phyloP scores from a whole-genome alignment of 2,329 filamentous ascomycete species.

The Sclerotinia minor region DNA sequence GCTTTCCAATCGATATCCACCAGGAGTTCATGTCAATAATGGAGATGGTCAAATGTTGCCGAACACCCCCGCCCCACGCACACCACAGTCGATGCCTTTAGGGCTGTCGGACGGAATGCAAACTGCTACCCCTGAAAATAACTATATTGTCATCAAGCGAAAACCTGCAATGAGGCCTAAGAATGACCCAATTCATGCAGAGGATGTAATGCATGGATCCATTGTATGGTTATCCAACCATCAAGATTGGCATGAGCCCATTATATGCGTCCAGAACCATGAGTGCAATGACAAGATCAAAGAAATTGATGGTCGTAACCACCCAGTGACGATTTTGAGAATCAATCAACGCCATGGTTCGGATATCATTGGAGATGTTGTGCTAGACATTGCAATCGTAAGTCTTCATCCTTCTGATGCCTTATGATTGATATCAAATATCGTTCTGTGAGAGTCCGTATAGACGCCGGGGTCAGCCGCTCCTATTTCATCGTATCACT shows the following conservation, averaged over 20 bases:
- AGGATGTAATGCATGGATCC: slow-evolving; percentile 22
- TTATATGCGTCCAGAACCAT: slow-evolving; percentile 22
- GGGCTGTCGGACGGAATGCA: not conserved
- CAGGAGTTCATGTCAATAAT: fast-evolving
- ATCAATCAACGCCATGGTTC: slow-evolving; percentile 25
- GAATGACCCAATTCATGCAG: not conserved
- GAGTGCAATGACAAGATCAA: slow-evolving; percentile 22
- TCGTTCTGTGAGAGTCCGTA: no score
- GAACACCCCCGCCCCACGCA: no score
- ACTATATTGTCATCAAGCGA: not conserved
- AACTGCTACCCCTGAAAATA: not conserved
- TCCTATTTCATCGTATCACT: not conserved
- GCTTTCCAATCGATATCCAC: not conserved
- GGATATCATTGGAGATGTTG: slow-evolving; percentile 23
- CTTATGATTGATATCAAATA: not conserved
- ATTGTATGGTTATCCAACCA: slow-evolving; percentile 28
- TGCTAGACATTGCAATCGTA: slow-evolving; percentile 30
- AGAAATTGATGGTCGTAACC: slow-evolving; percentile 26
- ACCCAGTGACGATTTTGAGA: slow-evolving; percentile 26
- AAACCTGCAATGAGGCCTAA: not conserved
- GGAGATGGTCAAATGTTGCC: not conserved
- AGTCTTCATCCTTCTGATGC: not conserved
- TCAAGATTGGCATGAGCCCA: not conserved
- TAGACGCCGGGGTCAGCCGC: not conserved
- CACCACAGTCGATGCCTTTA: not conserved